Evolutionary conservation across 2,329 filamentous ascomycete genomes (phyloP).

Genomic region (Neofusicoccum sp.): DNA sequence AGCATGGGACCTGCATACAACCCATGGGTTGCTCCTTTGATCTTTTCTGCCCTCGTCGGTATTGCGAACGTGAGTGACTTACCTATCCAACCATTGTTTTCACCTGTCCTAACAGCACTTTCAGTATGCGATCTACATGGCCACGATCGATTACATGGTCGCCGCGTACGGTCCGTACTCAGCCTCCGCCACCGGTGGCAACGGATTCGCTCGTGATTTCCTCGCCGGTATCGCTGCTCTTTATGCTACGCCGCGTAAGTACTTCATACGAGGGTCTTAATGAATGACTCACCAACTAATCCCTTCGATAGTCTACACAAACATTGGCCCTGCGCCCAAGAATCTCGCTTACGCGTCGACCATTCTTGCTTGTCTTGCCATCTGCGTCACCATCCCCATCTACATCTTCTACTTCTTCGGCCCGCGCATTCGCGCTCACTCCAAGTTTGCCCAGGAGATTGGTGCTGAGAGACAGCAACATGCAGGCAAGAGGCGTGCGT

Average conservation of each 20-base stretch:
- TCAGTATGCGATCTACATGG: conserved; percentile 74
- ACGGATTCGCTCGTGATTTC: conserved; percentile 72
- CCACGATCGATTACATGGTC: conserved; percentile 75
- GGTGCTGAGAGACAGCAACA: conserved; percentile 31
- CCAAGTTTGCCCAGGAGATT: conserved; percentile 52
- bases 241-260: conserved; percentile 56
- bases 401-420: conserved; percentile 59
- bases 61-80: conserved; percentile 67
- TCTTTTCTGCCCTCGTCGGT: conserved; percentile 65
- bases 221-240: conserved; percentile 70
- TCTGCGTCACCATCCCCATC: conserved; percentile 54
- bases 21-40: conserved; percentile 68
- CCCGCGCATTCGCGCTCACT: conserved; percentile 50
- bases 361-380: conserved; percentile 51
- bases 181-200: conserved; percentile 72
- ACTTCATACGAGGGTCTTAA: no score
- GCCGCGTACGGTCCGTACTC: conserved; percentile 70
- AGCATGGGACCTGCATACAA: conserved; percentile 55
- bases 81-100: no score
- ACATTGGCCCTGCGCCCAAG: conserved; percentile 35
- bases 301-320: conserved; percentile 29
- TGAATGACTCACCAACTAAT: conserved; percentile 28
- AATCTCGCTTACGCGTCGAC: conserved; percentile 53
- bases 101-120: conserved; percentile 24
- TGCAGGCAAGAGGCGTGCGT: conserved; percentile 23